Percentiles rank a stretch among this genome's conserved stretches.
phyloP scores from a whole-genome alignment of 192 early-diverging fungal genomes.

The Mortierella alpina region DNA sequence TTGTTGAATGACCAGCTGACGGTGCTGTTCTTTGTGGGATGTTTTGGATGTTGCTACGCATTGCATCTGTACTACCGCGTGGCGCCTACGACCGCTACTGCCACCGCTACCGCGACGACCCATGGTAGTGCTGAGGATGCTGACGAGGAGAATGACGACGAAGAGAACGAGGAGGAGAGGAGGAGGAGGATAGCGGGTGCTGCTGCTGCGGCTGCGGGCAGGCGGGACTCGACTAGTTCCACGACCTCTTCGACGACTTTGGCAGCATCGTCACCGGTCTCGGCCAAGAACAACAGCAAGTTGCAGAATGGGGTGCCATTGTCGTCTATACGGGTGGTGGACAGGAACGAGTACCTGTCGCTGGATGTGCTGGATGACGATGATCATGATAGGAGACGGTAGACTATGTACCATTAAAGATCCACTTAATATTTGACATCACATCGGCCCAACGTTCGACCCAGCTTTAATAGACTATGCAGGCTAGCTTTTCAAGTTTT shows the following conservation, averaged over 20 bases:
- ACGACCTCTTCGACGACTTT: slow-evolving; percentile 21
- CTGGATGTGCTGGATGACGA: slow-evolving; percentile 16
- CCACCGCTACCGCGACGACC: not conserved
- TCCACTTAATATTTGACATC: not conserved
- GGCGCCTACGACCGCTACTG: not conserved
- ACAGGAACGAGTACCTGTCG: slow-evolving; percentile 31
- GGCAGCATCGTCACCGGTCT: slow-evolving; percentile 2
- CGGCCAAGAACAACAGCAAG: not conserved
- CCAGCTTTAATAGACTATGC: too few species aligned
- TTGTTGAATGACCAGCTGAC: slow-evolving; percentile 38
- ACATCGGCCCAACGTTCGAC: too few species aligned
- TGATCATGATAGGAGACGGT: slow-evolving; percentile 2
- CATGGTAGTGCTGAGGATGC: not conserved
- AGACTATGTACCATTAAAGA: not conserved
- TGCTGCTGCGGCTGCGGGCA: not conserved
- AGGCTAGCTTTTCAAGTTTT: too few species aligned
- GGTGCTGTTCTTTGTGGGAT: slow-evolving; percentile 49
- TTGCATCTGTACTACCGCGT: slow-evolving; percentile 50
- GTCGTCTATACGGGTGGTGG: slow-evolving; percentile 19
- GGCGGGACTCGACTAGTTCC: slow-evolving; percentile 17
- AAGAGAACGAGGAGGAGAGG: not conserved
- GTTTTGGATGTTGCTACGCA: slow-evolving; percentile 50
- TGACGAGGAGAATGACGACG: not conserved
- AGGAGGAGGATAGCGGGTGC: slow-evolving; percentile 2
- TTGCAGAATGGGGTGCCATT: not conserved